A percentile compares a stretch with the other conserved stretches of the same genome.
These are phyloP conservation scores for Arbutus unedo DNA, from an alignment of 148 eudicot genomes.

Conservation along the genomic window DNA sequence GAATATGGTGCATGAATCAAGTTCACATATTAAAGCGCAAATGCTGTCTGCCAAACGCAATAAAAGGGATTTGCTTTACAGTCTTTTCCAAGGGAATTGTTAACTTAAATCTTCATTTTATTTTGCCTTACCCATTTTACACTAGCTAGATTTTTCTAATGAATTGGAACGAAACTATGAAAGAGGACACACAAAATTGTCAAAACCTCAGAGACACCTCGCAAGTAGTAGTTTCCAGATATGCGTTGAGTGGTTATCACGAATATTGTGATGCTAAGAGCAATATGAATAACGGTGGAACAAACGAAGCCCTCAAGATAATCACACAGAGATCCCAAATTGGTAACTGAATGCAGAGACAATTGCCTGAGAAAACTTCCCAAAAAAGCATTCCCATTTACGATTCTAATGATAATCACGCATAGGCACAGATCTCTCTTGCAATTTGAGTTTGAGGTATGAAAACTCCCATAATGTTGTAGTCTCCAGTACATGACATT, in stretches of 20 bases:
- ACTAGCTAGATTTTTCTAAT: background rate
- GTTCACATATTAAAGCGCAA: background rate
- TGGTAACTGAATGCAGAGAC: background rate
- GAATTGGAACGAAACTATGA: background rate
- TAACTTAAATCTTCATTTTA: background rate
- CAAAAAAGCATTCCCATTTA: background rate
- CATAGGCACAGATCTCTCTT: background rate
- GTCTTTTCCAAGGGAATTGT: background rate
- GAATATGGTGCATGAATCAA: background rate
- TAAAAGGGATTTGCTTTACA: background rate
- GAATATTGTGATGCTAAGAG: background rate
- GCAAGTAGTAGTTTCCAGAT: background rate
- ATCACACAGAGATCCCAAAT: background rate
- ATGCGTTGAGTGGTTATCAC: background rate
- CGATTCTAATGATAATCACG: background rate
- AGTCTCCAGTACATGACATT: background rate
- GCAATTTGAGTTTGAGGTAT: background rate
- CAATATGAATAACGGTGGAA: background rate
- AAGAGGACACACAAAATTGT: background rate
- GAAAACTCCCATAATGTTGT: background rate
- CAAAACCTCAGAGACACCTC: too few species aligned
- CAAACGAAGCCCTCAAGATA: background rate
- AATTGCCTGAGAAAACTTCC: background rate
- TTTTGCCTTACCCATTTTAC: background rate
- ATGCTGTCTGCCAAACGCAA: too few species aligned